These are phyloP conservation scores for Dalechampia spathulata DNA, from an alignment of 441 rosid genomes.

Conservation along the genomic window DNA sequence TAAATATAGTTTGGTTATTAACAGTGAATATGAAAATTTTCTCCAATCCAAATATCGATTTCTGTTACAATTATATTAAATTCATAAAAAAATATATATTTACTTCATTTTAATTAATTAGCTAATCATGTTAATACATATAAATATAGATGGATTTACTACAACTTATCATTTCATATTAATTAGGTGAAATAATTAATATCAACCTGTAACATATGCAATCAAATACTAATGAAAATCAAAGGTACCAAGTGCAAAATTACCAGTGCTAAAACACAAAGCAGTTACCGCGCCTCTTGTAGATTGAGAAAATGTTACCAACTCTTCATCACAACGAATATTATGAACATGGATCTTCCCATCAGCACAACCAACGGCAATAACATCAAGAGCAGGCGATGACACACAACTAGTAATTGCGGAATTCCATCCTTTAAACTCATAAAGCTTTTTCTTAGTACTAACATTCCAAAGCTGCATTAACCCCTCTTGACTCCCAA, in stretches of 20 bases:
- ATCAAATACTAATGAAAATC: no score
- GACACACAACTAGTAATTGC: slow-evolving; percentile 69
- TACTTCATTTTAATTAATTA: no score
- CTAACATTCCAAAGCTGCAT: slow-evolving; percentile 95
- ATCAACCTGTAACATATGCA: no score
- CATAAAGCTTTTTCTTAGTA: slow-evolving; percentile 71
- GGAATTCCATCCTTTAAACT: slow-evolving; percentile 85
- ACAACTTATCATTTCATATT: no score
- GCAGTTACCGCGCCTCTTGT: slow-evolving; percentile 81
- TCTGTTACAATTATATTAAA: no score
- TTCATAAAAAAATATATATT: no score
- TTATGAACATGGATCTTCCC: slow-evolving; percentile 88
- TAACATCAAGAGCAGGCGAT: slow-evolving; percentile 92
- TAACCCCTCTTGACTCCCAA: slow-evolving; percentile 80
- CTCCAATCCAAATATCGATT: no score
- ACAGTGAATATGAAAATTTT: no score
- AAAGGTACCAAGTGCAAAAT: not conserved
- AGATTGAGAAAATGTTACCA: slow-evolving; percentile 69
- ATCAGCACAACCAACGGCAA: slow-evolving; percentile 90
- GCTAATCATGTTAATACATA: no score
- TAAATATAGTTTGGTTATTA: no score
- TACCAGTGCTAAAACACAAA: slow-evolving; percentile 84
- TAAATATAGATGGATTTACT: no score
- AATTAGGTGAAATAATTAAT: no score
- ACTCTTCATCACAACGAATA: slow-evolving; percentile 60